Conservation (phyloP, 2,329 filamentous ascomycete species). For the Elsinoe fawcettii region DNA sequence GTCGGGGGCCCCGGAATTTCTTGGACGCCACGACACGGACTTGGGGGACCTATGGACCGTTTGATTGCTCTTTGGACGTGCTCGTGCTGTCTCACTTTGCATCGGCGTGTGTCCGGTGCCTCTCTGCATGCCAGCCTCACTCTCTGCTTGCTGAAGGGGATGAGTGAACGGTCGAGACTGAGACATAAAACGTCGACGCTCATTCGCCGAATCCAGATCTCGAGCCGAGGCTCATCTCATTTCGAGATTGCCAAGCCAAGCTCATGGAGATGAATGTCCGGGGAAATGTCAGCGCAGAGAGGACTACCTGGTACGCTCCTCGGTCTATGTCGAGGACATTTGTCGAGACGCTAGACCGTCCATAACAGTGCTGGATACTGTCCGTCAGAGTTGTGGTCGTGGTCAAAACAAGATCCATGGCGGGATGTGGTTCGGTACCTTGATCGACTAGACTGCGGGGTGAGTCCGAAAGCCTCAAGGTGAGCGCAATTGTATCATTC, state of each 20-base stretch:
- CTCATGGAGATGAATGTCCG: background rate
- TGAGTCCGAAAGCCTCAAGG: background rate
- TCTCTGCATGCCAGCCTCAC: background rate
- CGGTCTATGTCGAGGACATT: background rate
- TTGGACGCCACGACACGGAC: background rate
- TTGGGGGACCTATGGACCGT: too few relatives aligned
- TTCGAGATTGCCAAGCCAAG: slow-evolving; percentile 8
- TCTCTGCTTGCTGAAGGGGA: background rate
- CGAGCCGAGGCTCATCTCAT: slow-evolving; percentile 3
- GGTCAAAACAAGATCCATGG: background rate
- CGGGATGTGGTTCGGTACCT: background rate
- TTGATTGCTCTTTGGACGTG: background rate
- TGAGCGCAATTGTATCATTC: slow-evolving; percentile 1
- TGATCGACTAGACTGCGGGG: background rate
- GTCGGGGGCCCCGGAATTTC: slow-evolving; percentile 8
- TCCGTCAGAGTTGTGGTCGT: too few relatives aligned
- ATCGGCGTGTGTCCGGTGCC: background rate
- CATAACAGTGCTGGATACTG: too few relatives aligned
- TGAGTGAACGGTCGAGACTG: slow-evolving; percentile 9
- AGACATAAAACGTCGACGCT: slow-evolving; percentile 13
- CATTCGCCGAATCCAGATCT: slow-evolving; percentile 13
- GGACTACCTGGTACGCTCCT: background rate
- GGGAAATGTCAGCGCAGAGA: slow-evolving; percentile 2
- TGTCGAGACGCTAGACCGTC: background rate
- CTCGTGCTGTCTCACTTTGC: background rate